Base-by-base conservation (phyloP, 2,329 filamentous ascomycete species). In the Aureobasidium sp. region DNA sequence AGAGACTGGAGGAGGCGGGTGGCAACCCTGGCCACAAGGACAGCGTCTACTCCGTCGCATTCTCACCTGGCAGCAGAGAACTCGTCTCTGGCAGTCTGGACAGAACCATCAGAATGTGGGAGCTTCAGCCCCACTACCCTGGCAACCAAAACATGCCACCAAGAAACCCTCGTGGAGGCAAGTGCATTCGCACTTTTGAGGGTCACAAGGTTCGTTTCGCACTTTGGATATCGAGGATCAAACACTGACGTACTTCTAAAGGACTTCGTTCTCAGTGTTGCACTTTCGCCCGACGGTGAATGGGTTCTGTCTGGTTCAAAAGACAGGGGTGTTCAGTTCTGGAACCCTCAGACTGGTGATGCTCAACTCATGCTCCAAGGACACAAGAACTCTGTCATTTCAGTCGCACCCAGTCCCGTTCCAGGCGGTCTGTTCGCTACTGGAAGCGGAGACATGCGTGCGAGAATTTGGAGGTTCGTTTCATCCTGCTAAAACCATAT, bases 81-180 rank as follows among this genome's bases (percentile, higher is more conserved):
- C 86, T 99, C 44, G 93, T 97, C 71, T 95, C 89, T 69, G 94
- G 94, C 65, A 95, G 89, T 81, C 79, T 97, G 68, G 94, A 99
- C 74, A 96, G 96, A 81, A 97, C 93, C 0, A 97, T 97, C 81
- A 96, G 97, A 81, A 96, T 97, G 88, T 99, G 94, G 92, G 92
- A 97, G 79, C 83, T 99, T 55, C 81, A 67, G 83, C 86, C 69
- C 82, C 86, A 63, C 81, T 83, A 71, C 81, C 47, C 47, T n/a
- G 83, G 48, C 84, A 81, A 65, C 62, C 85, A 82, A 36, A 62
- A 60, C 27, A 55, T 65, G 41, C 57, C 32, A 50, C 57, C 57
- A 32, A 49, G 57, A 32, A 59, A 59, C 45, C 83, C 87, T 9
- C 95, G 94, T 79, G 88, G 89, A 39, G 93, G 94, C 68, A 91